Conservation (phyloP, 2,329 filamentous ascomycete genomes). For the Aspergillus fumigatiaffinis region DNA sequence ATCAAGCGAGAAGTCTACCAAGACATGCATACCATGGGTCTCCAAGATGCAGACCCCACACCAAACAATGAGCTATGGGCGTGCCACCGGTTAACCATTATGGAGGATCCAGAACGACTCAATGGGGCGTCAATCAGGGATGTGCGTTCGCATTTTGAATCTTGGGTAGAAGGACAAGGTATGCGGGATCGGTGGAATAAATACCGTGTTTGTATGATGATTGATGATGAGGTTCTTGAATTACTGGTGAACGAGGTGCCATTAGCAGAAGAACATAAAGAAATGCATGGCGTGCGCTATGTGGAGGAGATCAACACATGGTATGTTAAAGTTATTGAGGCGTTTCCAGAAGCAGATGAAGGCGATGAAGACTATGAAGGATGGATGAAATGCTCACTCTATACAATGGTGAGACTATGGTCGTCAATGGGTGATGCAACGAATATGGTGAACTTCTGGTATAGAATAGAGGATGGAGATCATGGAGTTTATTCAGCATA, state of each 20-base stretch:
- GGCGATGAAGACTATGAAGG: not conserved
- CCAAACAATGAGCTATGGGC: not conserved
- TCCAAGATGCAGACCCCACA: not conserved
- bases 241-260: not conserved
- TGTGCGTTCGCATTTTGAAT: slow-evolving; percentile 1
- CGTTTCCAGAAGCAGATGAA: not conserved
- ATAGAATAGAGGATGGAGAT: too few relatives aligned
- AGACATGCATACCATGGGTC: not conserved
- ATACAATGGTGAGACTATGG: not conserved
- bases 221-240: not conserved
- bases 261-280: not conserved
- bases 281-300: not conserved
- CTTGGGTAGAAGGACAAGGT: not conserved
- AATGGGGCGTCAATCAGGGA: not conserved
- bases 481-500: too few relatives aligned
- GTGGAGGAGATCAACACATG: not conserved
- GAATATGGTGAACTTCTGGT: not conserved
- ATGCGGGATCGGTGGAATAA: not conserved
- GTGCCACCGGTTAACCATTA: not conserved
- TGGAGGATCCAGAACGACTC: not conserved
- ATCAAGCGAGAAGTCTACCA: not conserved
- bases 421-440: not conserved
- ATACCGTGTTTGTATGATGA: not conserved
- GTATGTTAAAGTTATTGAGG: not conserved
- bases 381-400: not conserved